Percentiles rank a stretch among this genome's conserved stretches.
Conservation (phyloP, 2,329 filamentous ascomycete genomes). For the Onygenales sp. region DNA sequence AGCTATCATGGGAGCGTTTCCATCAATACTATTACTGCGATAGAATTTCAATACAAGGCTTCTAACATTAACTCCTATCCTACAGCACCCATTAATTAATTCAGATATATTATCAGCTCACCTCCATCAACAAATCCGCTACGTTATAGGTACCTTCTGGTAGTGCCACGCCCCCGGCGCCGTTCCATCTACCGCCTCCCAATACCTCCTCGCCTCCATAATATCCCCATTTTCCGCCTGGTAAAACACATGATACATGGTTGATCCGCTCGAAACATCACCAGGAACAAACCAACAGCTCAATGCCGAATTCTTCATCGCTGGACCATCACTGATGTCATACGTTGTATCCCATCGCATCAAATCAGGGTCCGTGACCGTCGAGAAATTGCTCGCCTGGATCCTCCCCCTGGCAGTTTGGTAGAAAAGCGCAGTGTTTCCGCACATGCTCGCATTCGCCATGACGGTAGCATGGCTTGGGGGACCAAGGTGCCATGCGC, state of each 20-base stretch:
- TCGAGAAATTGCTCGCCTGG: neutral
- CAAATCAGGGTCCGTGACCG: neutral
- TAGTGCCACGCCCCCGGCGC: neutral
- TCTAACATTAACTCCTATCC: too few species aligned
- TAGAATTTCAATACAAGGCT: too few species aligned
- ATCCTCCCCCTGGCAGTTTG: neutral
- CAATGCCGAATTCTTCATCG: neutral
- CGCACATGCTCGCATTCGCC: neutral
- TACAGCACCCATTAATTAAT: neutral
- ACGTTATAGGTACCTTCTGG: neutral
- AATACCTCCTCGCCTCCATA: neutral
- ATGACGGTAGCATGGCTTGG: neutral
- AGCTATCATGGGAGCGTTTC: too few species aligned
- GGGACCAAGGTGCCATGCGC: neutral
- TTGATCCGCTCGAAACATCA: too few species aligned
- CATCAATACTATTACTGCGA: too few species aligned
- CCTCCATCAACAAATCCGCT: too few species aligned
- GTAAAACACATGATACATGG: neutral
- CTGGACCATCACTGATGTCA: neutral
- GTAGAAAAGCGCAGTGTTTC: neutral
- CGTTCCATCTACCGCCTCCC: neutral
- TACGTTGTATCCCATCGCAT: neutral
- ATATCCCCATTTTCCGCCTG: neutral
- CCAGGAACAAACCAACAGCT: neutral
- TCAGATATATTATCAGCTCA: too few species aligned